These are phyloP conservation scores for Cytospora leucostoma DNA, from an alignment of 2,329 filamentous ascomycete species.

Conservation along the genomic window DNA sequence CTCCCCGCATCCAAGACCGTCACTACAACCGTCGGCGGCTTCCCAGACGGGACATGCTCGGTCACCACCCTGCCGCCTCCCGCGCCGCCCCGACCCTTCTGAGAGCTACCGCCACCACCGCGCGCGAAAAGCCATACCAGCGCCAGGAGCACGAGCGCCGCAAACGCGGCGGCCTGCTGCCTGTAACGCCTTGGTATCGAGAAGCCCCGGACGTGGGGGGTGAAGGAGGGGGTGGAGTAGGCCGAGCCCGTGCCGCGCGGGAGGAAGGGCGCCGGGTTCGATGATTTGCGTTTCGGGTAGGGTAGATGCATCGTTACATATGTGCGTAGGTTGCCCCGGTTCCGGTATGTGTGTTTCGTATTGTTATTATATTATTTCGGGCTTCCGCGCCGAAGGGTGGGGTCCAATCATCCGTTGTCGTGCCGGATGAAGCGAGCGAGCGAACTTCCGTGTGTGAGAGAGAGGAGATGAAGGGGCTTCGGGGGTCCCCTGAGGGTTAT, in stretches of 20 bases:
- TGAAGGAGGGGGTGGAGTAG: not conserved
- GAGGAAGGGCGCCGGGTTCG: slow-evolving; percentile 71
- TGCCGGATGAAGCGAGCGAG: not conserved
- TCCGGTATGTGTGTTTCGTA: not conserved
- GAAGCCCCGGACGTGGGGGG: slow-evolving; percentile 10
- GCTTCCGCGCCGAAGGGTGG: not conserved
- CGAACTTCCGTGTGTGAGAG: no score
- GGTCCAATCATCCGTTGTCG: not conserved
- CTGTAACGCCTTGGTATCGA: slow-evolving; percentile 56
- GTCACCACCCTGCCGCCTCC: slow-evolving; percentile 20
- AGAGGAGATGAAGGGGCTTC: no score
- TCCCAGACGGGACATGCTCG: slow-evolving; percentile 49
- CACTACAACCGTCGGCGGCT: slow-evolving; percentile 72
- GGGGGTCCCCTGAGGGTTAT: no score
- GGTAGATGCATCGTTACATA: slow-evolving; percentile 79
- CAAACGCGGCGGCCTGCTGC: slow-evolving; percentile 58
- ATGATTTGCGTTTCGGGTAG: slow-evolving; percentile 81
- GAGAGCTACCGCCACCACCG: slow-evolving; percentile 35
- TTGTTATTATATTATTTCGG: not conserved
- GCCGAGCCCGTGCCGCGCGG: slow-evolving; percentile 45
- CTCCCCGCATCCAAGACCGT: slow-evolving; percentile 74
- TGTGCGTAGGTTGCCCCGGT: not conserved
- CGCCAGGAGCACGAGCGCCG: slow-evolving; percentile 55
- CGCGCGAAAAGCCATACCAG: slow-evolving; percentile 63
- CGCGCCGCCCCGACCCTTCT: slow-evolving; percentile 9